Evolutionary conservation across 768 basidiomycete genomes (phyloP), one percentile per base, ranked within the genome.

Genomic region (Candolleomyces eurysporus): DNA sequence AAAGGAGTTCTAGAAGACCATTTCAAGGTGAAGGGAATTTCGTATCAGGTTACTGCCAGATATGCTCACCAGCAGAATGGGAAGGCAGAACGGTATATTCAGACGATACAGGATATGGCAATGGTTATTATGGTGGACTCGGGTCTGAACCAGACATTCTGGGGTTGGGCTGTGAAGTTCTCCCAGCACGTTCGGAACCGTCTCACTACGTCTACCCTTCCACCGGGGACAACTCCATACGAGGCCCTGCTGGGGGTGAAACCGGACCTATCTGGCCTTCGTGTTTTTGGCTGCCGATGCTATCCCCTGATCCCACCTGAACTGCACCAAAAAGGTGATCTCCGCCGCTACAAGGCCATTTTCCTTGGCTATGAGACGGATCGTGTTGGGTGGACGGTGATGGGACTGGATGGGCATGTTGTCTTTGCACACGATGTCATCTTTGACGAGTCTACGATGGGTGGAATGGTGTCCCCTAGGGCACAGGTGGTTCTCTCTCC

Each of bases 231-330:
- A 0, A 72, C 68, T 0, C 71, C 69, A 0, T 66, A 63, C 45
- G 66, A 73, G 36, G 32, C 57, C 0, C 51, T 72, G 43, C 46
- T 59, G 21, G 49, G 60, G 4, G 11, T 14, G 5, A 73, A 73
- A 51, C 73, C 72, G 0, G 66, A 75, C 48, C 52, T 76, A 1
- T 67, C 68, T 0, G 65, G 69, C 31, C 64, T 73, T 11, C 64
- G 67, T 0, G 72, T 73, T 6, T 76, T 67, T 66, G 72, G 73
- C 46, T 71, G 71, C 31, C 59, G 64, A 11, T 72, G 69, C 48
- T 74, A 63, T 51, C 61, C 65, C 3, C 50, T 61, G 13, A 40
- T 64, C 2, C 72, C 73, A 11, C 26, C 53, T 2, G 69, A 75
- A 54, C 21, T 65, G 0, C 61, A 64, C 7, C 4, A 31, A 0